phyloP scores from a whole-genome alignment of 345 rosid genomes.

The Populus alba region DNA sequence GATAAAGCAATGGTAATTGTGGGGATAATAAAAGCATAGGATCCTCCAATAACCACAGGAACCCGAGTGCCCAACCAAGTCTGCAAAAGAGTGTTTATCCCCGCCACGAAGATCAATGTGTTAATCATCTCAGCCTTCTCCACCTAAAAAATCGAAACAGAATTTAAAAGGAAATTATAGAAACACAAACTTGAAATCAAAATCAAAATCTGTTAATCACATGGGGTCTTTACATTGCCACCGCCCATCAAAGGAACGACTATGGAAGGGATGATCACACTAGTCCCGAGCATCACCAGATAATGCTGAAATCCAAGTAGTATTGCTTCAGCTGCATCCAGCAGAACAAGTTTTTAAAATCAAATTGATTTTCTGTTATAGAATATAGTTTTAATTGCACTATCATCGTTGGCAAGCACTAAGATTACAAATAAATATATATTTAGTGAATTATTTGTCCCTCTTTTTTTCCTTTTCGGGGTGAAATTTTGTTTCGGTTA shows the following conservation, averaged over 20 bases:
- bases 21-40: slow-evolving; percentile 72
- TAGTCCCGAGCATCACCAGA: slow-evolving; percentile 84
- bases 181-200: neutral
- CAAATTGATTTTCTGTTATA: neutral
- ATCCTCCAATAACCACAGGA: slow-evolving; percentile 81
- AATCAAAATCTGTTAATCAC: neutral
- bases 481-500: too few relatives aligned
- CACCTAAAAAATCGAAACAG: slow-evolving; percentile 31
- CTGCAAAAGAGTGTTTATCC: slow-evolving; percentile 69
- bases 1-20: slow-evolving; percentile 62
- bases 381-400: neutral
- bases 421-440: too few relatives aligned
- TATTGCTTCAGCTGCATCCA: slow-evolving; percentile 64
- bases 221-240: slow-evolving; percentile 54
- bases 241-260: slow-evolving; percentile 85
- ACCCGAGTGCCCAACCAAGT: slow-evolving; percentile 72
- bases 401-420: too few relatives aligned
- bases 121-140: slow-evolving; percentile 83
- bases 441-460: too few relatives aligned
- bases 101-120: slow-evolving; percentile 71
- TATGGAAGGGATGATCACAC: slow-evolving; percentile 63
- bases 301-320: slow-evolving; percentile 85
- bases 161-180: neutral
- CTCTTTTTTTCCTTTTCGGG: too few relatives aligned
- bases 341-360: neutral